phyloP scores from a whole-genome alignment of 306 rosid genomes.

The Argentina anserina region DNA sequence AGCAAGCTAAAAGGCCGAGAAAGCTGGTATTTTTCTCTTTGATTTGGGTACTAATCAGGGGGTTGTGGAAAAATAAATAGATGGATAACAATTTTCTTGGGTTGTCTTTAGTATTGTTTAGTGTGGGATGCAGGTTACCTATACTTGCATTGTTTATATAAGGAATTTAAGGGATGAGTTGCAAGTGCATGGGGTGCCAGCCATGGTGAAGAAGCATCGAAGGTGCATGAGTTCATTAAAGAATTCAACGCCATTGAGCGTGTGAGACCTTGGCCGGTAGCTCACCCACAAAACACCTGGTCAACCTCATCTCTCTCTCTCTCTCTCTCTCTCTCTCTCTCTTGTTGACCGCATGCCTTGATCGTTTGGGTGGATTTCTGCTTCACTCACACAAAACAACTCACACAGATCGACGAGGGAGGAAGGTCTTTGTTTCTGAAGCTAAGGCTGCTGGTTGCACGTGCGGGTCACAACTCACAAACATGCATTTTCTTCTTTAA shows the following conservation, averaged over 20 bases:
- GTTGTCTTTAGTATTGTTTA: slow-evolving; percentile 8
- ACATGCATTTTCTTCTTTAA: background rate
- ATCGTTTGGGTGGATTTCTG: slow-evolving; percentile 41
- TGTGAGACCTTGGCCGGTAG: slow-evolving; percentile 82
- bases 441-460: slow-evolving; percentile 35
- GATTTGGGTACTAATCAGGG: background rate
- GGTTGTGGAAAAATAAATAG: slow-evolving; percentile 3
- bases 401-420: background rate
- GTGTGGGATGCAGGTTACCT: slow-evolving; percentile 3
- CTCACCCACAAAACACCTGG: slow-evolving; percentile 98
- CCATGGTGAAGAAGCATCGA: slow-evolving; percentile 45
- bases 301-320: slow-evolving; percentile 52
- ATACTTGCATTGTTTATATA: slow-evolving; percentile 42
- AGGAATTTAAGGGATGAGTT: slow-evolving; percentile 16
- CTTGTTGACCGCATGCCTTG: slow-evolving; percentile 14
- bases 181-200: slow-evolving; percentile 35
- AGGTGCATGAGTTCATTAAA: slow-evolving; percentile 92
- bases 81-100: slow-evolving; percentile 13
- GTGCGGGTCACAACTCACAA: slow-evolving; percentile 8
- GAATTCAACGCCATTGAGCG: slow-evolving; percentile 96
- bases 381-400: slow-evolving; percentile 35
- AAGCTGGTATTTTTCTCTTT: background rate
- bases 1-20: background rate
- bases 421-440: background rate
- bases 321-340: slow-evolving; percentile 36